Evolutionary conservation across 2,329 filamentous ascomycete species (phyloP), one percentile per base, ranked within the genome.

Genomic region (Colletotrichum spinosum): DNA sequence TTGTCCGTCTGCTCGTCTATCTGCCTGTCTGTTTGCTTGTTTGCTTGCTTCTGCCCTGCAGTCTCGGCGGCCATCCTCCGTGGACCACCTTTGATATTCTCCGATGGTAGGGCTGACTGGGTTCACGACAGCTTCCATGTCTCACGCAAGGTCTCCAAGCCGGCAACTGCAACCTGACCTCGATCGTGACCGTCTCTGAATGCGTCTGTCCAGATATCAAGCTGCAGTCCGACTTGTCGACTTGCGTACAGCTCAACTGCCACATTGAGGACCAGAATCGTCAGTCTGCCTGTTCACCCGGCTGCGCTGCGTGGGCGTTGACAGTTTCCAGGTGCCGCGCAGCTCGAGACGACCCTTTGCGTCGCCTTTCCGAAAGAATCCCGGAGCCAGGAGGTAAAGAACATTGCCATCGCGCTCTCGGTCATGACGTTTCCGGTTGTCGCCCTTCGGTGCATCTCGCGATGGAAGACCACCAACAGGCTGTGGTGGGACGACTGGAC

Each of bases 361-460:
- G 69, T 61, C 50, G 55, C 56, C 7, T 70, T 69, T 11, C 68
- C 70, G 3, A 69, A 68, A 33, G 64, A 70, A 11, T 71, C 69
- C 2, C 60, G 69, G 13, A 63, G 65, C 12, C 42, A 42, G 2
- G 65, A 70, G n/a, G 68, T 71, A 25, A 70, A 64, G 57, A 72
- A 71, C 15, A 72, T 74, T 38, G 72, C 73, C 13, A 72, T 74
- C 54, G 45, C 17, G 34, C 62, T 69, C 10, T 59, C 68, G 10
- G 49, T 42, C 10, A 50, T 70, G 10, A 68, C 69, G 2, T 60
- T 69, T 10, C 55, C 57, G 3, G 50, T 61, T 1, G 69, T 71
- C n/a, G 46, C 60, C 13, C 55, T 69, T n/a, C 59, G 70, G 9
- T 70, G 68, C 41, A 37, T 67, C 10, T 69, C 70, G 39, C 55